phyloP scores from a whole-genome alignment of 2,329 filamentous ascomycete genomes.

The Scedosporium aurantiacum region DNA sequence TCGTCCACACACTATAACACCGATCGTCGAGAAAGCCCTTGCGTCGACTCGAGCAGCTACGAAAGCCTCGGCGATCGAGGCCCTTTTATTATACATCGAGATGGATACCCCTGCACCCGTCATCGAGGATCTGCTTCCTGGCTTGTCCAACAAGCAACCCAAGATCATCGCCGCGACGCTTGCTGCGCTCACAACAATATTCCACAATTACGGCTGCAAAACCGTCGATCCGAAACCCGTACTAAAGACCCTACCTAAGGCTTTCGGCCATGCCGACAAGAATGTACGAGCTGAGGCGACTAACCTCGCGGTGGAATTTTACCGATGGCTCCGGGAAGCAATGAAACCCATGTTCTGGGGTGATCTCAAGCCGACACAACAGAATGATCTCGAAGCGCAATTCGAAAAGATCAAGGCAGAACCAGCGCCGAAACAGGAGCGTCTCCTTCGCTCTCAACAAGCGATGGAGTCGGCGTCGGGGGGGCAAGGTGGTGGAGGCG shows the following conservation, averaged over 20 bases:
- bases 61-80: slow-evolving; percentile 78
- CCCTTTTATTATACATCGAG: slow-evolving; percentile 79
- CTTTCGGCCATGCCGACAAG: slow-evolving; percentile 94
- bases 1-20: slow-evolving; percentile 59
- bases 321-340: slow-evolving; percentile 91
- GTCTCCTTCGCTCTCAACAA: slow-evolving; percentile 79
- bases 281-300: slow-evolving; percentile 93
- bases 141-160: slow-evolving; percentile 76
- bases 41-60: slow-evolving; percentile 78
- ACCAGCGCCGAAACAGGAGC: slow-evolving; percentile 76
- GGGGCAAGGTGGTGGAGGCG: slow-evolving; percentile 26
- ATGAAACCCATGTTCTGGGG: slow-evolving; percentile 98
- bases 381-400: slow-evolving; percentile 82
- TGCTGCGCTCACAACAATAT: slow-evolving; percentile 68
- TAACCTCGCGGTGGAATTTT: slow-evolving; percentile 83
- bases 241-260: slow-evolving; percentile 77
- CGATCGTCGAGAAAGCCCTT: slow-evolving; percentile 85
- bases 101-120: slow-evolving; percentile 76
- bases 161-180: slow-evolving; percentile 70
- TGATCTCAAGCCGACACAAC: slow-evolving; percentile 90
- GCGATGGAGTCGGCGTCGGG: slow-evolving; percentile 57
- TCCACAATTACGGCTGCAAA: slow-evolving; percentile 91
- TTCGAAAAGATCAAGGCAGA: slow-evolving; percentile 92
- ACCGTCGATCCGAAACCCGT: slow-evolving; percentile 86
- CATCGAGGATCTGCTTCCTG: slow-evolving; percentile 79